Conservation (phyloP, 208 protist species). For the Acanthamoeba culbertsoni region DNA sequence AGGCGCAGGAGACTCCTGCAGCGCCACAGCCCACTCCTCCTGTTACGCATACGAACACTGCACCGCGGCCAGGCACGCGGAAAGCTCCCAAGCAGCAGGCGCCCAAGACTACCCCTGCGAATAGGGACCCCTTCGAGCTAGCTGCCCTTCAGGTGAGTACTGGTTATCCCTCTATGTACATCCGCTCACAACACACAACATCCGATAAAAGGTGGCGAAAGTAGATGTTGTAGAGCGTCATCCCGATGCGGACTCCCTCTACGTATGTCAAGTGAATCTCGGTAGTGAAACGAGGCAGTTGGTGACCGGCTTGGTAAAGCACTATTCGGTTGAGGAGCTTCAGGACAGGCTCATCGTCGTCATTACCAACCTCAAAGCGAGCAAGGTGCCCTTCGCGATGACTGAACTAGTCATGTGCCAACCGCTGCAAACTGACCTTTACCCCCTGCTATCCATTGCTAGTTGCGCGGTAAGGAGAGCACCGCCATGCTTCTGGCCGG, state of each 20-base stretch:
- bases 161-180: not conserved
- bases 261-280: not conserved
- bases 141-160: not conserved
- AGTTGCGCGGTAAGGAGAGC: conserved; percentile 35
- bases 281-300: not conserved
- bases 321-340: conserved; percentile 18
- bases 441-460: not conserved
- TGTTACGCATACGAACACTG: not conserved
- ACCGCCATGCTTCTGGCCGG: not conserved
- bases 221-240: not conserved
- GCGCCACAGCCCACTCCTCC: not conserved
- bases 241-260: conserved; percentile 3
- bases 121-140: not conserved
- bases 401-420: not conserved
- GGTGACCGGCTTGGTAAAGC: conserved; percentile 1
- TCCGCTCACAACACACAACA: not conserved
- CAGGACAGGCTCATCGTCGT: not conserved
- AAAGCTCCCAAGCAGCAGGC: not conserved
- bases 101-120: not conserved
- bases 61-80: not conserved
- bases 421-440: not conserved
- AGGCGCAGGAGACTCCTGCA: not conserved
- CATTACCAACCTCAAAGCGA: conserved; percentile 12
- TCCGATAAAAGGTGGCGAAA: not conserved
- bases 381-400: not conserved